Evolutionary conservation across 768 basidiomycete species (phyloP).

Genomic region (Clitopilus passeckerianus): DNA sequence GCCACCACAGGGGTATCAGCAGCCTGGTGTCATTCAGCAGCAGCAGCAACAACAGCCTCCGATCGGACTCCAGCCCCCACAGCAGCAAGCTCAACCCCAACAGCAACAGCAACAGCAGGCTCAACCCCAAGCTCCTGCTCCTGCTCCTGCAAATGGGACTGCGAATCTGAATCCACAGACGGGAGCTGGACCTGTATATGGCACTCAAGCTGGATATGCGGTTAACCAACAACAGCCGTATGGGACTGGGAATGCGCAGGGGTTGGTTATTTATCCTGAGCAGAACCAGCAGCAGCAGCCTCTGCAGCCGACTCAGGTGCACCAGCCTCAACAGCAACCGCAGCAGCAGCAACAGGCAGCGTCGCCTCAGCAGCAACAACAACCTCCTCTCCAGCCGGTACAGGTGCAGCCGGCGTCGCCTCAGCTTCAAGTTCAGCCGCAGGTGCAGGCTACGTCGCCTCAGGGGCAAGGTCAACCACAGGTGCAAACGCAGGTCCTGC

Average conservation of each 20-base stretch:
- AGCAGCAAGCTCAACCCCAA: too few relatives aligned
- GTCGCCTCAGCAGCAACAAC: slow-evolving; percentile 12
- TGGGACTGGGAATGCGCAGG: slow-evolving; percentile 23
- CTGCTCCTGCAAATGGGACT: too few relatives aligned
- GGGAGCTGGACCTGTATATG: slow-evolving; percentile 13
- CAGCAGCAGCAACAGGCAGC: slow-evolving; percentile 17
- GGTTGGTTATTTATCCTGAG: slow-evolving; percentile 31
- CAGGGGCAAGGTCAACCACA: too few relatives aligned
- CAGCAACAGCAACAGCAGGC: slow-evolving; percentile 9
- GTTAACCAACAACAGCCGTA: slow-evolving; percentile 31
- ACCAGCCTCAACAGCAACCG: slow-evolving; percentile 11
- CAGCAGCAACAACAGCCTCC: too few relatives aligned
- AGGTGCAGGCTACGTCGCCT: slow-evolving; percentile 1
- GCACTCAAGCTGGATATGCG: slow-evolving; percentile 21
- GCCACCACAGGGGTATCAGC: not conserved
- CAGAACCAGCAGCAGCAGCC: slow-evolving; percentile 19
- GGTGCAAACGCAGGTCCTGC: slow-evolving; percentile 17
- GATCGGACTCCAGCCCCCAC: too few relatives aligned
- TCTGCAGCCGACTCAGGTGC: slow-evolving; percentile 8
- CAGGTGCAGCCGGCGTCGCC: too few relatives aligned
- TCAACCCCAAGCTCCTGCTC: not conserved
- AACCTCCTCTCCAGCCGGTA: not conserved
- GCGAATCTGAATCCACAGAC: not conserved
- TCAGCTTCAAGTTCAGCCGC: too few relatives aligned
- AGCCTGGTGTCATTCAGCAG: too few relatives aligned